Evolutionary conservation across 2,329 filamentous ascomycete genomes (phyloP).

Genomic region (Chalaropsis ovoidea): DNA sequence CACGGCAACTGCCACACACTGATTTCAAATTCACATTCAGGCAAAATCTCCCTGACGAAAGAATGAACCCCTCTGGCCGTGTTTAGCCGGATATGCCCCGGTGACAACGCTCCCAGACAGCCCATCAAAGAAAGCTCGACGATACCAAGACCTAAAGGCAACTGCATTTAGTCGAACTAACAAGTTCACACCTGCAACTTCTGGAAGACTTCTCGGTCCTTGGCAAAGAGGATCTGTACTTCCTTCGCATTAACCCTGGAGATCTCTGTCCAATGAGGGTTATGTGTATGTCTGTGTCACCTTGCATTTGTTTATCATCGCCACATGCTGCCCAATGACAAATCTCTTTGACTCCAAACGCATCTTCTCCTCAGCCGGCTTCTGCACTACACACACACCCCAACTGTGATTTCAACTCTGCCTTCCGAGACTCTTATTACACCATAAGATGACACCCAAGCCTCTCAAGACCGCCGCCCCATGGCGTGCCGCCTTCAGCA

Average conservation of each 20-base stretch:
- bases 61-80: background rate
- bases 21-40: background rate
- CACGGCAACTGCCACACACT: background rate
- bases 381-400: background rate
- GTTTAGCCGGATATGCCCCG: slow-evolving; percentile 9
- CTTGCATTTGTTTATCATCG: background rate
- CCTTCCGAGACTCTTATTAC: background rate
- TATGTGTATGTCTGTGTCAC: background rate
- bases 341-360: background rate
- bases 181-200: background rate
- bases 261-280: background rate
- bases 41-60: background rate
- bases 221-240: background rate
- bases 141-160: background rate
- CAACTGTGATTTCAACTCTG: no score
- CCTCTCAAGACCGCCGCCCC: slow-evolving; percentile 35
- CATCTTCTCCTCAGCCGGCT: background rate
- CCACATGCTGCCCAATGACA: background rate
- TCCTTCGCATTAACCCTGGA: background rate
- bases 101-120: background rate
- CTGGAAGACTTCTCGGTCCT: background rate
- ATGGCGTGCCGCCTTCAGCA: slow-evolving; percentile 44
- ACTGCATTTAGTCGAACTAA: background rate
- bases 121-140: background rate
- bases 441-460: background rate